These are phyloP conservation scores for Starmerella potacharoeniae DNA, from an alignment of 805 yeast genomes.

Conservation along the genomic window DNA sequence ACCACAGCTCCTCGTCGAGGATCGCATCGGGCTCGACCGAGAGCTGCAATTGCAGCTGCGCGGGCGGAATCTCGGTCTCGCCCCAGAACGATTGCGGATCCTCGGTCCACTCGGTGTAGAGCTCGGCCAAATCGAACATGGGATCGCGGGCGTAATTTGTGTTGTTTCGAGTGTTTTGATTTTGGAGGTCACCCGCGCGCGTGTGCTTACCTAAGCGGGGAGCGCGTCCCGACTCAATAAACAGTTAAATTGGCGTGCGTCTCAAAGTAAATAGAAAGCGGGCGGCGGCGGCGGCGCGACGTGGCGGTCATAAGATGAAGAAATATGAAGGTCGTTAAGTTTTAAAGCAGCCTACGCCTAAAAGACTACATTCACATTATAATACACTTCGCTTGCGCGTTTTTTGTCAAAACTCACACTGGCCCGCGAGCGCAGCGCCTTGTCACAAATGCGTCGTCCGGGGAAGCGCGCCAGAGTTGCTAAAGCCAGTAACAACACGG, in stretches of 20 bases:
- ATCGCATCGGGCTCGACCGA: constrained; percentile 10
- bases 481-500: no score
- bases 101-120: constrained; percentile 16
- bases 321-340: no score
- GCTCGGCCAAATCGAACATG: constrained; percentile 21
- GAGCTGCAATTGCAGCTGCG: constrained; percentile 6
- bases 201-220: not conserved
- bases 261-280: no score
- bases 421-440: not conserved
- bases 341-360: no score
- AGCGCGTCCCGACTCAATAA: not conserved
- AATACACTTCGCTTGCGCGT: not conserved
- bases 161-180: not conserved
- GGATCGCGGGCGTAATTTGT: not conserved
- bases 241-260: not conserved
- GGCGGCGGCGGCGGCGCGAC: no score
- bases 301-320: no score
- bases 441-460: no score
- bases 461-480: no score
- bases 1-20: constrained; percentile 16
- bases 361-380: not conserved
- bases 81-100: constrained; percentile 15
- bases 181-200: not conserved
- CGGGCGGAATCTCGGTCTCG: not conserved
- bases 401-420: not conserved